Base-by-base conservation (phyloP, 1,284 basidiomycete genomes). In the Irpex lacteus region DNA sequence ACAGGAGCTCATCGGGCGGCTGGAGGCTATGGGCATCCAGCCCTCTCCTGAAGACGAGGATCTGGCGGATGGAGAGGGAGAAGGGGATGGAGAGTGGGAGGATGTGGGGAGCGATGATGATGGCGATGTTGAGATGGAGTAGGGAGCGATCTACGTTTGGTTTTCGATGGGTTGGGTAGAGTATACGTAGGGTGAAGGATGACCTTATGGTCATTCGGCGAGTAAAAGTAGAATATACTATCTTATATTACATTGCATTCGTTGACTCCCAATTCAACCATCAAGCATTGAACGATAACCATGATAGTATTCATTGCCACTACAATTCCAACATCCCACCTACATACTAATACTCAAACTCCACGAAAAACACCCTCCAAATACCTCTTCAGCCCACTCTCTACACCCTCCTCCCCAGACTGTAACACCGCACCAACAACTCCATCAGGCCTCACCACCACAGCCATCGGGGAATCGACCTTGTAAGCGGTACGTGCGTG, bases 11-110 rank as follows among this genome's bases (percentile, higher is more conserved):
- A 82, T 95, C 63, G 75, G 75, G 5, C 86, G 88, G 69, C 73
- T 97, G 60, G 86, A 94, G 63, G 80, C 78, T 13, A 79, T 87
- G 44, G 94, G 94, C 0, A 83, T 96, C 36, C 79, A 84, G 50
- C 80, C 89, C 0, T 89, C 88, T 15, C 79, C 86, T 1, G 26
- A 26, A 26, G 76, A 80, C 2, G 82, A 84, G 19, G 86, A 85
- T 34, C 82, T 78, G 18, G 84, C 81, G 73, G 88, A 86, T 60
- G 78, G 74, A n/a, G 40, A 44, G 15, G 40, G 40, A 11, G 40
- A 5, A 4, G 40, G 11, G 2, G 38, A 44, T 44, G 61, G 38
- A 18, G 61, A 56, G 32, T 62, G 61, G 61, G 61, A 62, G 26
- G 55, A 62, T 34, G 55, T 49, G 56, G 85, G 79, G 32, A 50